Base-by-base conservation (phyloP, 495 filamentous ascomycete genomes). In the Penicillium coffeae region DNA sequence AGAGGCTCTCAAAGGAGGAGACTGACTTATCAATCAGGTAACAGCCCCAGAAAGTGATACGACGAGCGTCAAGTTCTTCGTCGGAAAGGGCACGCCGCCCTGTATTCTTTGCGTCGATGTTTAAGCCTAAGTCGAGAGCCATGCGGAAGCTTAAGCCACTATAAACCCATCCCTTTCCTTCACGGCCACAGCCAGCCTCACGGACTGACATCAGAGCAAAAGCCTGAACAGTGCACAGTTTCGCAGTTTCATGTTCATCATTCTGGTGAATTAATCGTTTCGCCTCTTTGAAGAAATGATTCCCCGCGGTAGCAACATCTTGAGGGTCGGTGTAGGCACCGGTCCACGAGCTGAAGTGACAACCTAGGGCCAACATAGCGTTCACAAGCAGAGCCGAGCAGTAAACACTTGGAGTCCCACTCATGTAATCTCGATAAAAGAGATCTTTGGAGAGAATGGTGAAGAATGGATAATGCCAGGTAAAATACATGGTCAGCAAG, bases 131-230 rank as follows among this genome's bases (percentile, higher is more conserved):
- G 60, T 98, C 93, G 61, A 86, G 87, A 0, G 90, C 92, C 93
- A 98, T 96, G n/a, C 93, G 84, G 59, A 98, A 98, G 60, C 88
- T 92, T 85, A 98, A 96, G 27, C 93, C 93, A 56, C 88, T 94
- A 63, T 97, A 98, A 4, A 96, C 89, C 93, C 93, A 98, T 9
- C 93, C 93, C 62, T 90, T 94, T 27, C 89, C 88, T 71, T 98
- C 93, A 22, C 93, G 79, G 1, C 90, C 93, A 66, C 93, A 98
- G 3, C 93, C 93, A 3, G 93, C 94, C 70, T 98, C 93, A 42
- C 93, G 79, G 5, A 97, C 93, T 45, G 90, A 95, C 92, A 98
- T 96, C 52, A 98, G 73, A 1, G 90, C 90, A 42, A 97, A 68
- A 0, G 93, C 93, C 68, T 98, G 93, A 15, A 98, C 89, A 0